phyloP scores from a whole-genome alignment of 2,329 filamentous ascomycete genomes.

The Dendrostoma leiphaemia region DNA sequence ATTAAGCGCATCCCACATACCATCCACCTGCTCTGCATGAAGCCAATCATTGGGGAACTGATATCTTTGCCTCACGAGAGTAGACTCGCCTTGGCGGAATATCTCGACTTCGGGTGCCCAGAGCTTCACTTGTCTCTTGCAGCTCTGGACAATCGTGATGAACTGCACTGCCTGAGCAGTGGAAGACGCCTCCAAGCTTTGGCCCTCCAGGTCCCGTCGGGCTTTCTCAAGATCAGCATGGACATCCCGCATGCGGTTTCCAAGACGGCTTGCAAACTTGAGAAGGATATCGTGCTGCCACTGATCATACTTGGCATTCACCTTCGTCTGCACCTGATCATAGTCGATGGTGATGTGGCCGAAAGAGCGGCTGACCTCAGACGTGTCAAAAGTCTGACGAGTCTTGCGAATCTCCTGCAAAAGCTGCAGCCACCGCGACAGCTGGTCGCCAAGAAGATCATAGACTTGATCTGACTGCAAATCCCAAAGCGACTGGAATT shows the following conservation, averaged over 20 bases:
- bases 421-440: constrained; percentile 89
- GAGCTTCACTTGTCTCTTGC: constrained; percentile 86
- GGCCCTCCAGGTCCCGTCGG: constrained; percentile 83
- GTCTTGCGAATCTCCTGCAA: constrained; percentile 97
- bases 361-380: constrained; percentile 88
- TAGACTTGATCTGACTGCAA: constrained; percentile 95
- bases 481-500: constrained; percentile 98
- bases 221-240: constrained; percentile 90
- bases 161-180: constrained; percentile 97
- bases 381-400: constrained; percentile 94
- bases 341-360: constrained; percentile 96
- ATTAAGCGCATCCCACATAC: constrained; percentile 90
- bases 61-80: constrained; percentile 85
- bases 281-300: constrained; percentile 97
- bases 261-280: constrained; percentile 88
- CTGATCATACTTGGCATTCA: constrained; percentile 98
- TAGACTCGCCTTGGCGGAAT: constrained; percentile 94
- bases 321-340: constrained; percentile 96
- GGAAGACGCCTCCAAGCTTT: constrained; percentile 89
- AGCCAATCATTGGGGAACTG: constrained; percentile 94
- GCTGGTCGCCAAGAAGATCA: constrained; percentile 83
- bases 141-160: constrained; percentile 96
- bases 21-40: constrained; percentile 92
- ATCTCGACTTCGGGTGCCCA: constrained; percentile 97
- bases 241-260: constrained; percentile 86